Conservation (phyloP, 116 monocot genomes). For the Thalassia testudinum region DNA sequence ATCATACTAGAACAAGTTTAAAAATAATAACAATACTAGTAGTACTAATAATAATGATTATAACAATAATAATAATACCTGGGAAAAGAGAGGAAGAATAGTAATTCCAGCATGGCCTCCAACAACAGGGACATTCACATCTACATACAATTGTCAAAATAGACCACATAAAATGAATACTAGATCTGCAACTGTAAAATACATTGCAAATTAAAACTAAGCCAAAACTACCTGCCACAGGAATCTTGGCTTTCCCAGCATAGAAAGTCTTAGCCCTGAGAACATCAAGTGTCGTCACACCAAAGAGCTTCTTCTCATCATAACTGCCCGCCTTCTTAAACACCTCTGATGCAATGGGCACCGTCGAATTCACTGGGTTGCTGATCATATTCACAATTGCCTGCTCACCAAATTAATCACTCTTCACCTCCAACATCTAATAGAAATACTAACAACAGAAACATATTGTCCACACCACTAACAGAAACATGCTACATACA, state of each 20-base stretch:
- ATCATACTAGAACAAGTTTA: too few relatives aligned
- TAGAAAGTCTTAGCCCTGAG: constrained; percentile 93
- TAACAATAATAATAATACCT: too few relatives aligned
- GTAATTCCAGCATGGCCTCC: constrained; percentile 96
- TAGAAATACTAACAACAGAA: not conserved
- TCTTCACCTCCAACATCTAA: not conserved
- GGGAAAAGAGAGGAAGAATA: constrained; percentile 91
- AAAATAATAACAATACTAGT: too few relatives aligned
- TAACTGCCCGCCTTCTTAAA: constrained; percentile 92
- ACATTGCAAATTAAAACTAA: too few relatives aligned
- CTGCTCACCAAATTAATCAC: constrained; percentile 13
- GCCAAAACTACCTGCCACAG: constrained; percentile 38
- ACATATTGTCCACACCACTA: not conserved
- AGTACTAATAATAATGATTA: too few relatives aligned
- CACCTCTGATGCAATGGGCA: constrained; percentile 90
- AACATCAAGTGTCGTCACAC: constrained; percentile 96
- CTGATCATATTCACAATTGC: constrained; percentile 94
- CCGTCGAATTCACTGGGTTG: constrained; percentile 98
- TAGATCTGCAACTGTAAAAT: too few relatives aligned
- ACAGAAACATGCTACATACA: constrained; percentile 18
- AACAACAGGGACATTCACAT: constrained; percentile 88
- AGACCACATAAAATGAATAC: not conserved
- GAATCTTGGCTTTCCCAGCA: constrained; percentile 69
- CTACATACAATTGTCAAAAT: constrained; percentile 18
- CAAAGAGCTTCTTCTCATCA: constrained; percentile 80